Percentiles rank a stretch among this genome's conserved stretches.
These are phyloP conservation scores for Pythium grandisporangium DNA, from an alignment of 352 stramenopile species.

Conservation along the genomic window DNA sequence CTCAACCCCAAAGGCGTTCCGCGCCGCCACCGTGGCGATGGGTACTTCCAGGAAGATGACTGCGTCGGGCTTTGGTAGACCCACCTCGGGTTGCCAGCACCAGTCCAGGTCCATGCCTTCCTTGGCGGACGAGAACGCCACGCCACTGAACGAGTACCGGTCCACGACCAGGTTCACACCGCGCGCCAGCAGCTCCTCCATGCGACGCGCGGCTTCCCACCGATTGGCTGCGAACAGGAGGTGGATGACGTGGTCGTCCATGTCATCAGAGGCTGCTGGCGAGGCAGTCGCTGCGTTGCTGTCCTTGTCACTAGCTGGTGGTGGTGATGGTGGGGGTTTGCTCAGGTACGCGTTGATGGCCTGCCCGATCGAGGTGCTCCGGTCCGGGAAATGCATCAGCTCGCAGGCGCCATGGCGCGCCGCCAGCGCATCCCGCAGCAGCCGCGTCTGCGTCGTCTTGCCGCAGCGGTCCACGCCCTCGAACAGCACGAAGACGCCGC, in stretches of 20 bases:
- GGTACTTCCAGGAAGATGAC: constrained; percentile 97
- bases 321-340: too few species aligned
- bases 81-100: constrained; percentile 96
- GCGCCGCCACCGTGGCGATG: constrained; percentile 80
- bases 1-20: constrained; percentile 92
- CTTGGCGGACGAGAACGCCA: constrained; percentile 98
- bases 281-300: too few species aligned
- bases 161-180: constrained; percentile 95
- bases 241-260: constrained; percentile 98
- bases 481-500: constrained; percentile 97
- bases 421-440: constrained; percentile 68
- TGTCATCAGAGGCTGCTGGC: constrained; percentile 60
- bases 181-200: constrained; percentile 51
- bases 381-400: constrained; percentile 76
- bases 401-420: constrained; percentile 15
- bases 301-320: too few species aligned
- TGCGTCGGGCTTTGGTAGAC: constrained; percentile 94
- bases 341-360: constrained; percentile 97
- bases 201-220: constrained; percentile 91
- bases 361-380: constrained; percentile 89
- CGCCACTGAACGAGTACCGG: constrained; percentile 96
- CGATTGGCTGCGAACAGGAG: constrained; percentile 99
- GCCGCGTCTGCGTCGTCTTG: constrained; percentile 98
- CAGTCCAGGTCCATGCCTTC: constrained; percentile 91
- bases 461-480: constrained; percentile 98